phyloP scores from a whole-genome alignment of 2,329 filamentous ascomycete genomes.

The Colletotrichum scovillei region DNA sequence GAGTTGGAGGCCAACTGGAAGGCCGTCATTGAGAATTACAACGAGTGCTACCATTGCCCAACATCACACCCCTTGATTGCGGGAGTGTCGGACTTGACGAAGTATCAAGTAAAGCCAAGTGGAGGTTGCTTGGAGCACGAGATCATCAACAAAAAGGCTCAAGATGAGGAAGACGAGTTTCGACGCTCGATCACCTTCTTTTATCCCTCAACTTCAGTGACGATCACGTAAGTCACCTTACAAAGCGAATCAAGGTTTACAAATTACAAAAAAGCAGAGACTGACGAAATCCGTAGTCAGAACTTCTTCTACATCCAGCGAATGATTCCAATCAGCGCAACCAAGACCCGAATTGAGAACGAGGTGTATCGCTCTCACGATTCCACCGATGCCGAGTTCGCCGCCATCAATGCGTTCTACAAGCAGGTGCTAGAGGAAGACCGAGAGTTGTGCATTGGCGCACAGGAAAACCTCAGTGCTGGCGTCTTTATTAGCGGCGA shows the following conservation, averaged over 20 bases:
- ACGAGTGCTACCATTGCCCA: constrained; percentile 61
- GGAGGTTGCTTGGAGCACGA: constrained; percentile 50
- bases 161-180: constrained; percentile 41
- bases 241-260: accelerated
- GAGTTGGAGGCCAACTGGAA: constrained; percentile 54
- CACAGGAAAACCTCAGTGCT: constrained; percentile 61
- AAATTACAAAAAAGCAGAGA: constrained; percentile 1
- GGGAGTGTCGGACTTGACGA: constrained; percentile 55
- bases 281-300: constrained; percentile 51
- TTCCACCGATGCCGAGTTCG: constrained; percentile 58
- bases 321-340: constrained; percentile 58
- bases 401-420: constrained; percentile 59
- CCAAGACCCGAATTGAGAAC: constrained; percentile 57
- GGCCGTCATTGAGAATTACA: constrained; percentile 59
- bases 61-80: constrained; percentile 59
- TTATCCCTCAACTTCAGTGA: constrained; percentile 23
- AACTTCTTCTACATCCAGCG: constrained; percentile 64
- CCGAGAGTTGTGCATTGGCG: constrained; percentile 59
- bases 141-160: constrained; percentile 50
- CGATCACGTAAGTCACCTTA: constrained; percentile 47
- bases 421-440: constrained; percentile 64
- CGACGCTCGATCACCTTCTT: constrained; percentile 29
- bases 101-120: constrained; percentile 52
- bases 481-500: constrained; percentile 64
- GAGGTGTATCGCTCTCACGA: constrained; percentile 63